Evolutionary conservation across 139 green algal genomes (phyloP), one percentile per base, ranked within the genome.

Genomic region (Pleodorina starrii): DNA sequence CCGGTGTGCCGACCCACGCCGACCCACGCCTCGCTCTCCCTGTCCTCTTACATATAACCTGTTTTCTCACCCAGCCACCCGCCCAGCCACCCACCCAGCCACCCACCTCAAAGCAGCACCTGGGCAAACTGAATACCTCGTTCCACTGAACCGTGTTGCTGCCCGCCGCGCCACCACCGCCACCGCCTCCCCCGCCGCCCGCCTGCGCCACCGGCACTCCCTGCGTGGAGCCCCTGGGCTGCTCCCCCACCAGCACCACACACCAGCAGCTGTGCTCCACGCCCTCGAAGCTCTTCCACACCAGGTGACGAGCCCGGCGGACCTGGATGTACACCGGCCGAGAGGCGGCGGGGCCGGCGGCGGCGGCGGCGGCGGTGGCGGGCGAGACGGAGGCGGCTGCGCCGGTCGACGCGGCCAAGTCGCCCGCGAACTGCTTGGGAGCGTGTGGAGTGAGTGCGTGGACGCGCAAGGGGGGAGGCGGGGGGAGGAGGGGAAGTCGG

Each of bases 121-220:
- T 19, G 12, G 84, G 84, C 63, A 89, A 72, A 50, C 42, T 83
- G 69, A 89, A 89, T 12, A 81, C 84, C 71, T 89, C 84, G 38
- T 89, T 89, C 84, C 84, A 89, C 46, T 27, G 25, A 35, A 73
- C 69, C 25, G n/a, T 60, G 36, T 51, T 69, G 43, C 17, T 40
- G 42, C 2, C 63, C 5, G 5, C 60, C 10, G 7, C 21, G 44
- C 46, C 68, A 11, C 17, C 23, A 23, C 83, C 46, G 0, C 23
- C 63, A 1, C 43, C 63, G 63, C 42, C 63, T 3, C 59, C 36
- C 19, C 32, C 63, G n/a, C 43, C 63, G 40, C 40, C 80, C n/a
- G 29, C 78, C 27, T 66, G 11, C 63, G 68, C 36, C 69, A 81
- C 48, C 38, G 69, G 32, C 71, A 72, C 43, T 3, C 38, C 60